phyloP scores from a whole-genome alignment of 805 yeast species.

The Lachancea sp. region DNA sequence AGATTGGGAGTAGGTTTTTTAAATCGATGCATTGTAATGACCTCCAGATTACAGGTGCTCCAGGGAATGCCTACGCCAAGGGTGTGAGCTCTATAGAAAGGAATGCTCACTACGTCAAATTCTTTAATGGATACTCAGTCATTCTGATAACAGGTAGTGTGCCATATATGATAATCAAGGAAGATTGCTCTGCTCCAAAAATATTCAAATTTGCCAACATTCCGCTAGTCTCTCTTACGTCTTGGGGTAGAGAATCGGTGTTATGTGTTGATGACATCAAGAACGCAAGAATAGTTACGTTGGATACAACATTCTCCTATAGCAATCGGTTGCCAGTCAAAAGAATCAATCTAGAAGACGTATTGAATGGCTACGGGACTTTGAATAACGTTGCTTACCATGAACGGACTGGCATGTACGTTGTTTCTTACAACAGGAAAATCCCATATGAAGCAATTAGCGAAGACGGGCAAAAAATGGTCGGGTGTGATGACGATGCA shows the following conservation, averaged over 20 bases:
- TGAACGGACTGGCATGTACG: conserved; percentile 53
- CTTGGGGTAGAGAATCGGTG: conserved; percentile 38
- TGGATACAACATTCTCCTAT: conserved; percentile 41
- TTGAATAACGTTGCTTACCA: conserved; percentile 65
- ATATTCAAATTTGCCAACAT: conserved; percentile 59
- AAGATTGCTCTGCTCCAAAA: conserved; percentile 56
- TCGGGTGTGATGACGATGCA: conserved; percentile 43
- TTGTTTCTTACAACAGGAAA: conserved; percentile 53
- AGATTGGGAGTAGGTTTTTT: conserved; percentile 32
- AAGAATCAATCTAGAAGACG: conserved; percentile 42
- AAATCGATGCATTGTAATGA: conserved; percentile 24
- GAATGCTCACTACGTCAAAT: conserved; percentile 51
- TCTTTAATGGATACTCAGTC: conserved; percentile 51
- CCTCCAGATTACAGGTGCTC: conserved; percentile 63
- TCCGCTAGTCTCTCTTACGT: conserved; percentile 54
- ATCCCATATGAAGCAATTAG: conserved; percentile 60
- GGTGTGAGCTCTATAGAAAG: conserved; percentile 62
- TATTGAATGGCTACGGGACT: conserved; percentile 35
- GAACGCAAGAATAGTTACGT: conserved; percentile 51
- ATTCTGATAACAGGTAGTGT: conserved; percentile 69
- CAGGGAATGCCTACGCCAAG: conserved; percentile 65
- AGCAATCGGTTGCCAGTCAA: conserved; percentile 56
- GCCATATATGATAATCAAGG: conserved; percentile 63
- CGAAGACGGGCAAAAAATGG: conserved; percentile 62
- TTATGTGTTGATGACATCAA: conserved; percentile 66